Base-by-base conservation (phyloP, 2,329 filamentous ascomycete species). In the Seiridium unicorne region DNA sequence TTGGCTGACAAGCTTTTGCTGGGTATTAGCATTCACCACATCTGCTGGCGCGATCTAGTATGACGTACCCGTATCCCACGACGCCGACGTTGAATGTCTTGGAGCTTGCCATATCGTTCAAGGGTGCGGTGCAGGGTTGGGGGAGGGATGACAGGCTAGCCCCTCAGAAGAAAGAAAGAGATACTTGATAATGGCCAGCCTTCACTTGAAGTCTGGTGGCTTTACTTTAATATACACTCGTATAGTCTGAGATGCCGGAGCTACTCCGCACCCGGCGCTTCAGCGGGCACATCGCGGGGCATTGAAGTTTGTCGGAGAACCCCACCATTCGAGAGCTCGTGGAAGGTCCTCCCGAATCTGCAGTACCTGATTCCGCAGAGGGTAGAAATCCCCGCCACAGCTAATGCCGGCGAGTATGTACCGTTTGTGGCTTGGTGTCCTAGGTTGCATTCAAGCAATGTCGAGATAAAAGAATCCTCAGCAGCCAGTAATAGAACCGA, bases 1-100 rank as follows among this genome's bases (percentile, higher is more conserved):
- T 93, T 93, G 74, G 91, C 91, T 1, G 84, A 86, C 56, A 83
- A 69, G 71, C 83, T 85, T 60, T 40, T 36, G 47, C 10, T 32
- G 62, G 62, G 26, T 63, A 66, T 67, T 48, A 63, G n/a, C 13
- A 44, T n/a, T 26, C 11, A 44, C 46, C 2, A 2, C 3, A 10
- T 11, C 7, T 5, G 5, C 6, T 51, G n/a, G n/a, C 5, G 13
- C 11, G 9, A 35, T 38, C 18, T 18, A 31, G 31, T 13, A 18
- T n/a, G 11, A 62, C 76, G 70, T 72, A 82, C 81, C 81, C 81
- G 62, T 83, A 83, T 66, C 81, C 81, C 11, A 83, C 73, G 51
- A 83, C 70, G 59, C 81, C 81, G 18, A 83, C 79, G 63, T 83
- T 83, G 73, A 79, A 79, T 18, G 72, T 72, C 65, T 78, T 78